Conservation (phyloP, 768 basidiomycete species). For the Tricholoma terreum region DNA sequence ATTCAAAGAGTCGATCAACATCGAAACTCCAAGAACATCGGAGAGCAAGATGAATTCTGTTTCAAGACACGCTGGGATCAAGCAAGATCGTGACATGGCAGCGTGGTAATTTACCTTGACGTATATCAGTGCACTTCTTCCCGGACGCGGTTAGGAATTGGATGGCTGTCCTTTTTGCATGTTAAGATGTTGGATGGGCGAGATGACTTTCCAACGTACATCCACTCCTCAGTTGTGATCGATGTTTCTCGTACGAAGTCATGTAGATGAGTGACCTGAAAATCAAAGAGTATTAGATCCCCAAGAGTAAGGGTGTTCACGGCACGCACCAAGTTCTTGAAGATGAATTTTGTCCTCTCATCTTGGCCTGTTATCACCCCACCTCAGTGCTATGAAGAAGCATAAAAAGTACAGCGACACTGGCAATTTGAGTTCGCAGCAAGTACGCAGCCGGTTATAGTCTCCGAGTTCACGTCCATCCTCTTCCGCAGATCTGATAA, state of each 20-base stretch:
- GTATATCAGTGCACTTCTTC: slow-evolving; percentile 66
- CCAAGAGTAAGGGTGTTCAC: not conserved
- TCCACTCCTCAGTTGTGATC: slow-evolving; percentile 85
- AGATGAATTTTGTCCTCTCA: slow-evolving; percentile 42
- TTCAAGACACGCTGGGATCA: slow-evolving; percentile 19
- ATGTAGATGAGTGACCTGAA: slow-evolving; percentile 66
- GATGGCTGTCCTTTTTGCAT: slow-evolving; percentile 47
- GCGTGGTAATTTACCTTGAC: slow-evolving; percentile 41
- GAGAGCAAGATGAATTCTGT: slow-evolving; percentile 85
- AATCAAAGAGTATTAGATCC: not conserved
- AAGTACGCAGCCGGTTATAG: slow-evolving; percentile 40
- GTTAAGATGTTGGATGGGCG: slow-evolving; percentile 5
- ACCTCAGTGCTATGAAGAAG: not conserved
- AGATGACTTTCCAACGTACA: slow-evolving; percentile 34
- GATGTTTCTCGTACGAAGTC: slow-evolving; percentile 71
- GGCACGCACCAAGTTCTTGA: slow-evolving; percentile 37
- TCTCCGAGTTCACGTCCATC: slow-evolving; percentile 38
- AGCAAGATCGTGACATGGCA: not conserved
- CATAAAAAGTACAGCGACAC: slow-evolving; percentile 6
- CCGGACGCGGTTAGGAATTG: slow-evolving; percentile 76
- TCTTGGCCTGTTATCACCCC: slow-evolving; percentile 26
- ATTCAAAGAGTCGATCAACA: slow-evolving; percentile 73
- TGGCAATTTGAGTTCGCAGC: slow-evolving; percentile 39
- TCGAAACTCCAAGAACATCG: slow-evolving; percentile 74
- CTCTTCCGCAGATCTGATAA: slow-evolving; percentile 39